A percentile compares a stretch with the other conserved stretches of the same genome.
These are phyloP conservation scores for Xylaria sp. DNA, from an alignment of 2,329 filamentous ascomycete species.

Conservation along the genomic window DNA sequence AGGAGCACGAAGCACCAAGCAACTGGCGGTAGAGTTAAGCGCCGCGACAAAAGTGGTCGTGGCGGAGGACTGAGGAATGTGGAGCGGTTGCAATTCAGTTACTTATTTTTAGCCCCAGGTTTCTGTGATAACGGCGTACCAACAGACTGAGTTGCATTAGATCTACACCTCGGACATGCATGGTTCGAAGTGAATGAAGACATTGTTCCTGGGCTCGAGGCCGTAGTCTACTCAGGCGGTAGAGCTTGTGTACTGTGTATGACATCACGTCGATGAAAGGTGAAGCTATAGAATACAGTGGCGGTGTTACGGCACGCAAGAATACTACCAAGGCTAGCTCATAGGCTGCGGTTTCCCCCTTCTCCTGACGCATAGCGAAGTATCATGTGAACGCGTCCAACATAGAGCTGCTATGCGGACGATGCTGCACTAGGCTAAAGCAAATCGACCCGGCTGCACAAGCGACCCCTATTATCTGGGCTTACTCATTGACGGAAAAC, in stretches of 20 bases:
- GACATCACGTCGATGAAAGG: background rate
- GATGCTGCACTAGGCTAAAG: background rate
- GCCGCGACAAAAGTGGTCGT: slow-evolving; percentile 5
- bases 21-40: slow-evolving; percentile 9
- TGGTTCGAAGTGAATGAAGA: background rate
- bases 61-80: background rate
- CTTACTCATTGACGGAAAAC: background rate
- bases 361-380: background rate
- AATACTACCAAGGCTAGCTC: background rate
- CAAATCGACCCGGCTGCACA: background rate
- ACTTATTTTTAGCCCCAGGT: slow-evolving; percentile 27
- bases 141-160: background rate
- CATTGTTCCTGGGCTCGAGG: background rate
- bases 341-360: background rate
- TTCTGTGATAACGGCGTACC: background rate
- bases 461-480: background rate
- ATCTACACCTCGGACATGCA: background rate
- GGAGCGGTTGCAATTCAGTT: slow-evolving; percentile 6
- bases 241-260: background rate
- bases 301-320: background rate
- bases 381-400: background rate
- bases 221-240: background rate
- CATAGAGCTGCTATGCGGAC: background rate
- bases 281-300: slow-evolving; percentile 1
- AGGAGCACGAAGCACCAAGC: background rate